phyloP scores from a whole-genome alignment of 176 grass and related monocot species.

The Alopecurus myosuroides region DNA sequence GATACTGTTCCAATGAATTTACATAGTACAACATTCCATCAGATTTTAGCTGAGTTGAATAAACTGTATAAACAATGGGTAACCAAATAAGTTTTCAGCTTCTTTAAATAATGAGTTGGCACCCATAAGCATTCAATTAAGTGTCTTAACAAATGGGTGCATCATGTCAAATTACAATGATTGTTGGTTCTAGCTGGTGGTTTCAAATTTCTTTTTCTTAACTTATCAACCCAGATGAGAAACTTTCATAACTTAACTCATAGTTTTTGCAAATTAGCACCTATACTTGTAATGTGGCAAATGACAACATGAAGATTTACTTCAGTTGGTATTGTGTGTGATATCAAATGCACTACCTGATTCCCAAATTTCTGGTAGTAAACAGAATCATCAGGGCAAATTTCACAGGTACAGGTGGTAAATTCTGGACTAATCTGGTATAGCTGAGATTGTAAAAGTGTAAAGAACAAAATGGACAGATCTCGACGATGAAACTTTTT shows the following conservation, averaged over 20 bases:
- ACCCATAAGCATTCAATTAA: background rate
- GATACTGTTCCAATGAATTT: background rate
- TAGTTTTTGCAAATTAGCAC: background rate
- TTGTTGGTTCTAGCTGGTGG: background rate
- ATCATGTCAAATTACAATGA: constrained; percentile 2
- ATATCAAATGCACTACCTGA: background rate
- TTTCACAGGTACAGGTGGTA: no score
- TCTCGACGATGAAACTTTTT: background rate
- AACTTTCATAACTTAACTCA: background rate
- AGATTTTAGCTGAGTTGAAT: background rate
- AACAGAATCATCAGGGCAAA: background rate
- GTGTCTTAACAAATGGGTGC: background rate
- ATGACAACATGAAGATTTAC: background rate
- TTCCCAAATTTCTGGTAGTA: background rate
- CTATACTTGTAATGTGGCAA: background rate
- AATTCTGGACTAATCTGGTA: background rate
- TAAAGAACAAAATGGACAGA: constrained; percentile 14
- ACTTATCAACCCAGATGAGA: background rate
- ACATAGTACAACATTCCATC: background rate
- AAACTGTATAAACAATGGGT: background rate
- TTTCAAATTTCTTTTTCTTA: background rate
- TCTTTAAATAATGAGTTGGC: background rate
- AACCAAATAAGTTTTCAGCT: constrained; percentile 5
- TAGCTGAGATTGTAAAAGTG: background rate
- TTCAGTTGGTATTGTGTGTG: background rate